Conservation (phyloP, 164 flowering plant species). For the Platanus orientalis region DNA sequence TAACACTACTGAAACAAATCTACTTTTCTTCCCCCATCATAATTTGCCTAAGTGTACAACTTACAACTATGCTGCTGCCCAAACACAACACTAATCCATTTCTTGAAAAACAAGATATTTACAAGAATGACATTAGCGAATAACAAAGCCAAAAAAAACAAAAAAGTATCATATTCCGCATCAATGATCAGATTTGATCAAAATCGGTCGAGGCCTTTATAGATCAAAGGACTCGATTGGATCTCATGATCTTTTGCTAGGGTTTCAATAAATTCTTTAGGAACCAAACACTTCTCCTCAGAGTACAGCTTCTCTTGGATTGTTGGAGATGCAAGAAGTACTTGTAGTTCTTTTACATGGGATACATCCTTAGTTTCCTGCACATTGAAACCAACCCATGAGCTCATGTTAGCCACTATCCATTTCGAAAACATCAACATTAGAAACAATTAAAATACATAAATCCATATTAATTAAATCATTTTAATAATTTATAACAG, state of each 20-base stretch:
- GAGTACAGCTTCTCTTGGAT: slow-evolving; percentile 65
- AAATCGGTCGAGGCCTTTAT: slow-evolving; percentile 1
- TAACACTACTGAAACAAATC: no score
- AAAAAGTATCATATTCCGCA: neutral
- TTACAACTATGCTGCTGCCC: no score
- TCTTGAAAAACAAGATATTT: no score
- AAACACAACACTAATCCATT: no score
- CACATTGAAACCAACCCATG: neutral
- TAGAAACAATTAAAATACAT: neutral
- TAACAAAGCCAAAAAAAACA: no score
- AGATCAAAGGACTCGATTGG: slow-evolving; percentile 15
- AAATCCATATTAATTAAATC: neutral
- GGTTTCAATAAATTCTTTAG: slow-evolving; percentile 24
- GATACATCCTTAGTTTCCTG: slow-evolving; percentile 18
- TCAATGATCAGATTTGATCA: slow-evolving; percentile 4
- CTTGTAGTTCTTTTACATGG: slow-evolving; percentile 17
- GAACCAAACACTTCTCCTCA: slow-evolving; percentile 57
- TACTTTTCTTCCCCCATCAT: no score
- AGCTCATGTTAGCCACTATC: neutral
- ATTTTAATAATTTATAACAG: neutral
- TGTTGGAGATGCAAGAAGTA: slow-evolving; percentile 31
- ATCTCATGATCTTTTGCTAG: slow-evolving; percentile 24
- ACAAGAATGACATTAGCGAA: no score
- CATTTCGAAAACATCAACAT: neutral
- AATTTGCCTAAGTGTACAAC: no score